phyloP scores from a whole-genome alignment of 345 rosid genomes.

The Eucalyptus erythrocorys region DNA sequence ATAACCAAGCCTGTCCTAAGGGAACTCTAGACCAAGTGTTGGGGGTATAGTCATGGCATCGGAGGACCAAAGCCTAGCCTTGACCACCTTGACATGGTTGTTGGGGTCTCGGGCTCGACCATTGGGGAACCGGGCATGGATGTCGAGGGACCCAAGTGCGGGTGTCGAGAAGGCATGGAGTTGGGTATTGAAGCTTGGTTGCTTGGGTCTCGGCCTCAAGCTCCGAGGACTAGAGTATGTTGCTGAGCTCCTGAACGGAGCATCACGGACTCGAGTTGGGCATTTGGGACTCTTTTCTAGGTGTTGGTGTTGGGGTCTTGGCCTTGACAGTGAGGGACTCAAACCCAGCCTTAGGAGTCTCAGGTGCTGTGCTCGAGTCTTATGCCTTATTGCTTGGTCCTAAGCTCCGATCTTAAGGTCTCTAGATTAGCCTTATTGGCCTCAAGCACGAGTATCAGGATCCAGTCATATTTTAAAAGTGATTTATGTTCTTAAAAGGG shows the following conservation, averaged over 20 bases:
- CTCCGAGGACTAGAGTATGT: not conserved
- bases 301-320: fast-evolving
- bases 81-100: not conserved
- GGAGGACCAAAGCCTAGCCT: not conserved
- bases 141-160: fast-evolving
- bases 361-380: fast-evolving
- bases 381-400: not conserved
- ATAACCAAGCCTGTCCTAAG: not conserved
- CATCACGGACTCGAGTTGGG: not conserved
- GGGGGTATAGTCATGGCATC: fast-evolving
- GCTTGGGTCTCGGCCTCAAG: not conserved
- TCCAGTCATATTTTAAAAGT: not conserved
- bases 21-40: not conserved
- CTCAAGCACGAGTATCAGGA: fast-evolving
- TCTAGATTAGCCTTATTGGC: fast-evolving
- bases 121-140: fast-evolving
- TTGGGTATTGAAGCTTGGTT: not conserved
- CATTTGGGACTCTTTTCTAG: fast-evolving
- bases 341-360: not conserved
- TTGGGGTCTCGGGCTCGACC: not conserved
- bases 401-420: fast-evolving
- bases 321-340: fast-evolving
- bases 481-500: not conserved
- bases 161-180: not conserved
- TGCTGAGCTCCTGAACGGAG: fast-evolving